phyloP scores from a whole-genome alignment of 2,329 filamentous ascomycete genomes.

The Neoarthrinium moseri region DNA sequence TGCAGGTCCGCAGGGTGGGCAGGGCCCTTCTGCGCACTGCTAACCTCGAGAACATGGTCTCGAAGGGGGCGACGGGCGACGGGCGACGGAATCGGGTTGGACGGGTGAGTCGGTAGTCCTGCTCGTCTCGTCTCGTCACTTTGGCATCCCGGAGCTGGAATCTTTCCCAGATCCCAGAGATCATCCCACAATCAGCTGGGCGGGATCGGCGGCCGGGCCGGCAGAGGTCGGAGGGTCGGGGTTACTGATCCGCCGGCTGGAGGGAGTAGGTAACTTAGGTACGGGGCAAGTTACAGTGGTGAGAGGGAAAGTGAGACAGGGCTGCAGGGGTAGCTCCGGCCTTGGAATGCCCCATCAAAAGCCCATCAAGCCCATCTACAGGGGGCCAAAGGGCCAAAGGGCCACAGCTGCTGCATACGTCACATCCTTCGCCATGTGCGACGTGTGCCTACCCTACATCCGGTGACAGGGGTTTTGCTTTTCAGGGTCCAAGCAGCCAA shows the following conservation, averaged over 20 bases:
- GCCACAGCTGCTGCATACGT: slow-evolving; percentile 5
- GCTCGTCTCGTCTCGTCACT: too few relatives aligned
- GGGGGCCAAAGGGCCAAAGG: not conserved
- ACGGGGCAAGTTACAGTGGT: not conserved
- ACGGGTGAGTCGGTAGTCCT: not conserved
- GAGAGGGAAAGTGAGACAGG: not conserved
- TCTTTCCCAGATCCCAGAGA: too few relatives aligned
- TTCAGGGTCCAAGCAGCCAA: too few relatives aligned
- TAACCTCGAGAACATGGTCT: slow-evolving; percentile 32
- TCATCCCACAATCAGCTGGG: slow-evolving; percentile 2
- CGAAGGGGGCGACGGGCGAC: not conserved
- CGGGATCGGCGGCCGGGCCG: not conserved
- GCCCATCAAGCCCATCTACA: not conserved
- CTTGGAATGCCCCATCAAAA: not conserved
- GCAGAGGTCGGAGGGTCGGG: slow-evolving; percentile 5
- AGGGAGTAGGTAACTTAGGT: not conserved
- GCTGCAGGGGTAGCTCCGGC: slow-evolving; percentile 6
- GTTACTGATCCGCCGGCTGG: slow-evolving; percentile 11
- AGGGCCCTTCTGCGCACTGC: slow-evolving; percentile 28
- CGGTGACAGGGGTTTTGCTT: too few relatives aligned
- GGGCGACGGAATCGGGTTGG: not conserved
- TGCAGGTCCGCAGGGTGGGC: slow-evolving; percentile 19
- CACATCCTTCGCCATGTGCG: not conserved
- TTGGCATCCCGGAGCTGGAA: too few relatives aligned
- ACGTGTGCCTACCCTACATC: too few relatives aligned